phyloP scores from a whole-genome alignment of 768 basidiomycete species.

The Crepidotus variabilis region DNA sequence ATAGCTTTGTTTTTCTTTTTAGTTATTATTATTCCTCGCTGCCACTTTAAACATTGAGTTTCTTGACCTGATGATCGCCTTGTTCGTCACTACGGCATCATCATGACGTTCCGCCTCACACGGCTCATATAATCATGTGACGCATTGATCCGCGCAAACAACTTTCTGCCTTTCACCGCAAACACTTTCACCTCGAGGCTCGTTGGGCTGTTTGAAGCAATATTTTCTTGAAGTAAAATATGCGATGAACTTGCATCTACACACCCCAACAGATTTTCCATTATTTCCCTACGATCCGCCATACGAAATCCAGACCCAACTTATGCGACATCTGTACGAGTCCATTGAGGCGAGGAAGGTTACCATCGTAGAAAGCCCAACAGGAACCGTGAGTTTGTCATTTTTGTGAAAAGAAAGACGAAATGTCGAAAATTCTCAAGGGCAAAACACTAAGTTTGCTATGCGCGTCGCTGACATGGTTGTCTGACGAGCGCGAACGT shows the following conservation, averaged over 20 bases:
- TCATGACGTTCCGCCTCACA: no score
- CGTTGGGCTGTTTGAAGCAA: no score
- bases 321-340: conserved; percentile 86
- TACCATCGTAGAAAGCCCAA: conserved; percentile 85
- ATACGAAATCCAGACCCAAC: conserved; percentile 78
- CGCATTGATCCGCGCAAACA: no score
- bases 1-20: neutral
- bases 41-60: no score
- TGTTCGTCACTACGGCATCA: no score
- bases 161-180: no score
- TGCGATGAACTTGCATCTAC: conserved; percentile 37
- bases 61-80: no score
- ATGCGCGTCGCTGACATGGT: conserved; percentile 73
- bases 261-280: conserved; percentile 65
- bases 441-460: conserved; percentile 85
- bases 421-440: conserved; percentile 30
- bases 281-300: conserved; percentile 84
- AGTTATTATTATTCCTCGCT: no score
- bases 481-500: conserved; percentile 64
- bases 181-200: no score
- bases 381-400: conserved; percentile 65
- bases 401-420: neutral
- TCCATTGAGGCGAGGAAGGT: conserved; percentile 74
- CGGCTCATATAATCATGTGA: no score
- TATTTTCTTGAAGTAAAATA: no score